A percentile compares a stretch with the other conserved stretches of the same genome.
phyloP scores from a whole-genome alignment of 2,329 filamentous ascomycete species.

The Exophiala xenobiotica region DNA sequence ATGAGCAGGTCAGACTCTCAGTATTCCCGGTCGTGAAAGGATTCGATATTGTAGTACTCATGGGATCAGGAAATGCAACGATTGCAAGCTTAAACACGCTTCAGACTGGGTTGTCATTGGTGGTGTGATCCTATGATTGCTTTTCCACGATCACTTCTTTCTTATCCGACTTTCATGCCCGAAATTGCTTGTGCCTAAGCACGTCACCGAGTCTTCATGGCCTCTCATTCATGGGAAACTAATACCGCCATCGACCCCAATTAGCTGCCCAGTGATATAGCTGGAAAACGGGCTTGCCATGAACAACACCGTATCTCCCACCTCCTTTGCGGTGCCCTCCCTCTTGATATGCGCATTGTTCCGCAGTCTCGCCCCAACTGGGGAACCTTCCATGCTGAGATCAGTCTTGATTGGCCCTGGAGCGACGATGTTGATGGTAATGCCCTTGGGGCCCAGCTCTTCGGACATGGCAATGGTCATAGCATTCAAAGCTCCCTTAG shows the following conservation, averaged over 20 bases:
- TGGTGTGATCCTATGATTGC: no score
- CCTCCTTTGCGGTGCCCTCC: conserved; percentile 51
- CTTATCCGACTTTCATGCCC: no score
- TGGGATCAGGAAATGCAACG: no score
- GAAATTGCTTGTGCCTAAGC: no score
- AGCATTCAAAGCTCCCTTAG: conserved; percentile 61
- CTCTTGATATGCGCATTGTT: conserved; percentile 48
- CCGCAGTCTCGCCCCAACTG: conserved; percentile 45
- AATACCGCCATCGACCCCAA: conserved; percentile 47
- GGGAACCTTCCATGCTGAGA: conserved; percentile 53
- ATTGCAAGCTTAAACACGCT: no score
- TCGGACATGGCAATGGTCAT: conserved; percentile 57
- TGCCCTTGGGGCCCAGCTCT: conserved; percentile 50
- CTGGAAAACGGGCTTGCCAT: conserved; percentile 38
- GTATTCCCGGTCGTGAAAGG: no score
- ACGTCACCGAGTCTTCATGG: background rate
- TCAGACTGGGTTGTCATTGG: no score
- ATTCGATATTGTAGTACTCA: no score
- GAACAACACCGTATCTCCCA: conserved; percentile 50
- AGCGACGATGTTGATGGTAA: conserved; percentile 53
- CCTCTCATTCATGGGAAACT: conserved; percentile 18
- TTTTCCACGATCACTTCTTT: no score
- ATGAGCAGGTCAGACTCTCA: no score
- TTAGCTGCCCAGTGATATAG: conserved; percentile 52
- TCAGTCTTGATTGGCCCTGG: conserved; percentile 58